Base-by-base conservation (phyloP, 2,329 filamentous ascomycete species). In the Verticillium nonalfalfae region DNA sequence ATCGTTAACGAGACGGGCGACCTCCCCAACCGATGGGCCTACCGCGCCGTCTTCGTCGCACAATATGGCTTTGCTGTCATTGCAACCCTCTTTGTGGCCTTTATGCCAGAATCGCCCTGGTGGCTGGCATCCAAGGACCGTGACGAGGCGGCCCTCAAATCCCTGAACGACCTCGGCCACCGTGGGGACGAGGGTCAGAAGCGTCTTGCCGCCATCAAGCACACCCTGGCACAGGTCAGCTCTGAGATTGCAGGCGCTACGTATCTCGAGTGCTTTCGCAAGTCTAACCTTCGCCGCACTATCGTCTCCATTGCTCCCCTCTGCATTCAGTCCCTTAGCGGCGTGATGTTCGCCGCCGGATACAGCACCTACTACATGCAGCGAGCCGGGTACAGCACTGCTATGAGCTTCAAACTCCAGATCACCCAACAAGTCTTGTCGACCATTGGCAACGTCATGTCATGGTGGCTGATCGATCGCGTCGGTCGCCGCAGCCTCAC, bases 31-130 rank as follows among this genome's bases (percentile, higher is more conserved):
- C 68, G 72, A 15, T 75, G 73, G 73, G 73, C 73, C 2, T 75
- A 76, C 60, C 63, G 70, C 6, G 62, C 70, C 18, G 66, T 75
- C 13, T 75, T 75, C 62, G 69, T 69, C 40, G 66, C 73, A 3
- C 73, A 74, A 50, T 75, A 71, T 57, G 73, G 70, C 3, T 73
- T 76, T 64, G 69, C 70, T 7, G 66, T 63, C 18, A 60, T 74
- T 56, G 68, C 71, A 11, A 66, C 70, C 38, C 4, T 71, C 14
- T 61, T 73, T 10, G 67, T 76, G 18, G 65, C 72, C 9, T 74
- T 74, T 59, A 72, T 80, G 61, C 78, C 78, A 0, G 78, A 81
- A 67, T 72, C 77, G 1, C 77, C 78, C 15, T 72, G 77, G 62
- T 80, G 75, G 76, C 70, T 79, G 2, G 65, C 68, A 2, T 71